phyloP scores from a whole-genome alignment of 1,284 basidiomycete genomes.

The Earliella scabrosa region DNA sequence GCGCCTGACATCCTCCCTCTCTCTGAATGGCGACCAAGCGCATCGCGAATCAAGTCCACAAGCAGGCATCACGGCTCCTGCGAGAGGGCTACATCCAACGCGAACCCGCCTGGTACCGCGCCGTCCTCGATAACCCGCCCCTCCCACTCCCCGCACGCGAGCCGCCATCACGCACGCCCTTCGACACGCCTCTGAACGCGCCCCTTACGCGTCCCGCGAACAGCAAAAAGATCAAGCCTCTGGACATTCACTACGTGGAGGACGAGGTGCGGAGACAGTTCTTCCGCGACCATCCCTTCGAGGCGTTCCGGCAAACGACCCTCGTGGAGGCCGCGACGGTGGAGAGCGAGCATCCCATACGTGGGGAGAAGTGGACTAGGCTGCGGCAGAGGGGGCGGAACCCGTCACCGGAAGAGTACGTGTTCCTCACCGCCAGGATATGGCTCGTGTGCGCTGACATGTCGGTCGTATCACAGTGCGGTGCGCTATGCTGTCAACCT shows the following conservation, averaged over 20 bases:
- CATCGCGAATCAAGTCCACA: constrained; percentile 88
- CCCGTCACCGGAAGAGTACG: constrained; percentile 91
- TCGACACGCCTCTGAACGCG: constrained; percentile 42
- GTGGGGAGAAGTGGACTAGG: constrained; percentile 72
- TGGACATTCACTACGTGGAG: constrained; percentile 81
- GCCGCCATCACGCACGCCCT: constrained; percentile 58
- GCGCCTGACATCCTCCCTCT: constrained; percentile 1
- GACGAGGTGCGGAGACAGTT: constrained; percentile 90
- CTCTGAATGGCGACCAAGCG: constrained; percentile 71
- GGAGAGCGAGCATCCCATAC: constrained; percentile 58
- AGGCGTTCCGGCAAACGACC: constrained; percentile 83
- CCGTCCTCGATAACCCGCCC: constrained; percentile 89
- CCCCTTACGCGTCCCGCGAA: constrained; percentile 16
- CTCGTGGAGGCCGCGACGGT: constrained; percentile 75
- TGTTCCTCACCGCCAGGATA: constrained; percentile 18
- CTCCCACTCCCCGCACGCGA: constrained; percentile 81
- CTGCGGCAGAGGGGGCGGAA: constrained; percentile 83
- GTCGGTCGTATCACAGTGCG: constrained; percentile 52
- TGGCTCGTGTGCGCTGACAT: constrained; percentile 17
- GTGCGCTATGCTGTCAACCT: constrained; percentile 84
- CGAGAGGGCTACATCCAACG: constrained; percentile 68
- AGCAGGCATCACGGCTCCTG: constrained; percentile 85
- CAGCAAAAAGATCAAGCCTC: constrained; percentile 52
- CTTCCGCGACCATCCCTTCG: constrained; percentile 96
- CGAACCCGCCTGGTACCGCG: constrained; percentile 86